phyloP scores from a whole-genome alignment of 1,139 yeast genomes.

The Pichia inconspicua region DNA sequence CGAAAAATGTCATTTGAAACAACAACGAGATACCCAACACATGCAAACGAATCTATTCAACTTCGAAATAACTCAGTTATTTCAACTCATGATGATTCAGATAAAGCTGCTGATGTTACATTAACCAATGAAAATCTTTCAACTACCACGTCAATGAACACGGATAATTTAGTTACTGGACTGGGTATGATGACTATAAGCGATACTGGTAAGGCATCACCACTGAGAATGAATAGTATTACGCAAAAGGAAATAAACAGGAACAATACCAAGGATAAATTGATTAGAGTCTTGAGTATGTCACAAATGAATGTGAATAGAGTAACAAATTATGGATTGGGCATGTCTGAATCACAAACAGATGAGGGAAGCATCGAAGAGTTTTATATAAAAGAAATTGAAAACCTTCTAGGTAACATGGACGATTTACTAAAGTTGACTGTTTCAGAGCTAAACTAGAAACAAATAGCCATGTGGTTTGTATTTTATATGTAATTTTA shows the following conservation, averaged over 20 bases:
- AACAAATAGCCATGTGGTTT: not conserved
- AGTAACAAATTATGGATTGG: constrained; percentile 2
- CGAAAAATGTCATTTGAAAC: constrained; percentile 9
- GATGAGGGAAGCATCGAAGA: constrained; percentile 1
- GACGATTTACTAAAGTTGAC: constrained; percentile 7
- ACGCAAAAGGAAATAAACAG: not conserved
- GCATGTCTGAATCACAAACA: constrained; percentile 1
- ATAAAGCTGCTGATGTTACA: constrained; percentile 10
- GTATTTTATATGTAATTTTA: not conserved
- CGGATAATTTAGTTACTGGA: constrained; percentile 9
- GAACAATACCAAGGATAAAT: not conserved
- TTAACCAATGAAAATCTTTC: constrained; percentile 7
- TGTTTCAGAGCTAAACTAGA: constrained; percentile 3
- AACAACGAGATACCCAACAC: not conserved
- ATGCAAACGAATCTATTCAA: not conserved
- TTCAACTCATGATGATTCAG: constrained; percentile 3
- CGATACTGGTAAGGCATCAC: constrained; percentile 10
- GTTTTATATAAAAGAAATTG: constrained; percentile 9
- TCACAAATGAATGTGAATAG: constrained; percentile 7
- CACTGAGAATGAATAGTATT: not conserved
- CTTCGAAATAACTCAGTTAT: constrained; percentile 2
- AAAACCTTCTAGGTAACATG: constrained; percentile 8
- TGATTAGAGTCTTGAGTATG: constrained; percentile 1
- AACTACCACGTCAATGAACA: not conserved
- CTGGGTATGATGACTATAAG: constrained; percentile 12